These are phyloP conservation scores for Mycena amicta DNA, from an alignment of 768 basidiomycete species.

Conservation along the genomic window DNA sequence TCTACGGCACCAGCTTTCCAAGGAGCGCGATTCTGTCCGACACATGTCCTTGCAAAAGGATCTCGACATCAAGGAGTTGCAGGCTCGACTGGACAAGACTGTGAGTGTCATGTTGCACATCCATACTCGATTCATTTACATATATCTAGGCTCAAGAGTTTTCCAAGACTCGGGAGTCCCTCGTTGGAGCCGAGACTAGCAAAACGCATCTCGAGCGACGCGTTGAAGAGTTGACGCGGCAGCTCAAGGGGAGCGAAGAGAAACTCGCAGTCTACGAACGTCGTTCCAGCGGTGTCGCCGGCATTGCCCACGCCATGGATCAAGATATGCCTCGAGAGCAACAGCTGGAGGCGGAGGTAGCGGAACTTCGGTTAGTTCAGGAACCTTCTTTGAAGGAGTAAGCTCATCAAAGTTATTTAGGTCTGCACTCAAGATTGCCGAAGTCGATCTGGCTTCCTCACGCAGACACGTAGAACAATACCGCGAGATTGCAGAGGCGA, in stretches of 20 bases:
- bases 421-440: conserved; percentile 72
- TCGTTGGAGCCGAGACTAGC: conserved; percentile 75
- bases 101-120: conserved; percentile 46
- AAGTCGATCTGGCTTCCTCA: conserved; percentile 74
- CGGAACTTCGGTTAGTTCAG: conserved; percentile 88
- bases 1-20: conserved; percentile 63
- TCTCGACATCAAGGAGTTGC: conserved; percentile 76
- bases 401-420: conserved; percentile 41
- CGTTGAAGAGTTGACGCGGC: conserved; percentile 58
- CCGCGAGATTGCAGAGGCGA: conserved; percentile 83
- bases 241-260: conserved; percentile 77
- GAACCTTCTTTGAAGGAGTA: too few species aligned
- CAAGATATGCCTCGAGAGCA: conserved; percentile 67
- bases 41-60: conserved; percentile 80
- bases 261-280: conserved; percentile 88
- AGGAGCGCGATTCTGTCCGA: conserved; percentile 76
- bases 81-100: conserved; percentile 67
- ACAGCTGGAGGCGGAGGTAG: conserved; percentile 82
- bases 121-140: background rate
- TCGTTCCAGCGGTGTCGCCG: conserved; percentile 42
- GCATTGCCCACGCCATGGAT: conserved; percentile 37
- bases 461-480: conserved; percentile 79
- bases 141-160: conserved; percentile 58
- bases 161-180: conserved; percentile 66
- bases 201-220: conserved; percentile 79